Conservation (phyloP, 1,284 basidiomycete species). For the Pulchroboletus neoregius region DNA sequence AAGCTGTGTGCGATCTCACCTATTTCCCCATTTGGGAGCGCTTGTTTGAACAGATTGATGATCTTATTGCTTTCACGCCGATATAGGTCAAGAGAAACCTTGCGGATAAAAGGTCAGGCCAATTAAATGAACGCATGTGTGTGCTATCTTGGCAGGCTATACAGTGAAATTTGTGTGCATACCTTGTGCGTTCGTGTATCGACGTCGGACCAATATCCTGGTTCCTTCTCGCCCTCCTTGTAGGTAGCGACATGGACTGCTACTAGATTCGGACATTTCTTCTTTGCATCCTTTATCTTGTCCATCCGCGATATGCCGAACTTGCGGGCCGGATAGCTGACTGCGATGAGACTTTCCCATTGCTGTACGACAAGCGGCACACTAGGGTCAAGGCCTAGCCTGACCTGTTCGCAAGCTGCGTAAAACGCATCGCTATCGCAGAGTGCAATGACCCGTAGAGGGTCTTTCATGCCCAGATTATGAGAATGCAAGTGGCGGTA, state of each 20-base stretch:
- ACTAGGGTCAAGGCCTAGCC: constrained; percentile 69
- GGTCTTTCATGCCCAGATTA: constrained; percentile 63
- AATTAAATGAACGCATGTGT: not conserved
- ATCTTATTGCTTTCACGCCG: constrained; percentile 89
- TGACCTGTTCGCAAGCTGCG: constrained; percentile 85
- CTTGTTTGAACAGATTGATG: constrained; percentile 79
- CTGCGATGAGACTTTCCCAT: constrained; percentile 89
- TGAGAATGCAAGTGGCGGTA: constrained; percentile 68
- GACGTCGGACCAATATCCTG: constrained; percentile 86
- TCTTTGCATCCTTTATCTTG: constrained; percentile 75
- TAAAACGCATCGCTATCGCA: constrained; percentile 95
- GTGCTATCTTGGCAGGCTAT: not conserved
- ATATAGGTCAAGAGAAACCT: constrained; percentile 95
- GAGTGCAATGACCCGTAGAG: constrained; percentile 77
- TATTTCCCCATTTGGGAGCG: constrained; percentile 67
- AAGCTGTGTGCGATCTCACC: constrained; percentile 40
- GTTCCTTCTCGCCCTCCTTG: constrained; percentile 83
- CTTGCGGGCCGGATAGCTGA: constrained; percentile 92
- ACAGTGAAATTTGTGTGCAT: constrained; percentile 9
- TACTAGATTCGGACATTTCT: constrained; percentile 80
- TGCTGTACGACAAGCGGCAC: constrained; percentile 89
- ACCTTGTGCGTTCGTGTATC: constrained; percentile 92
- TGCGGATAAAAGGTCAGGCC: constrained; percentile 8
- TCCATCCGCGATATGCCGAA: constrained; percentile 86
- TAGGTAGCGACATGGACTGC: constrained; percentile 95